Conservation (phyloP, 176 grass and related monocot genomes). For the Hordeum vulgare region MorexV3_pseudomolecules_assembly NC_058524.1:431074612-431075111, state of each 20-base stretch:
- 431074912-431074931: conserved; percentile 30
- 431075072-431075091: not conserved
- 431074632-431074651: not conserved
- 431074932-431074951: conserved; percentile 37
- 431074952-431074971: not conserved
- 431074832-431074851: not conserved
- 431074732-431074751: not conserved
- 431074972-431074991: conserved; percentile 2
- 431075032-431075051: conserved; percentile 22
- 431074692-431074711: not conserved
- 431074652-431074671: not conserved
- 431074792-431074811: not conserved
- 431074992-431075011: not conserved
- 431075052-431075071: conserved; percentile 25
- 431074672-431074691: not conserved
- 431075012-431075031: conserved; percentile 33
- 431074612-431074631: not conserved
- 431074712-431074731: not conserved
- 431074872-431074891: conserved; percentile 83
- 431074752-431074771: not conserved
- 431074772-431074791: not conserved
- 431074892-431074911: conserved; percentile 69
- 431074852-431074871: conserved; percentile 78
- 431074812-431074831: not conserved
- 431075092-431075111: not conserved